Evolutionary conservation across 2,329 filamentous ascomycete genomes (phyloP), one percentile per base, ranked within the genome.

Genomic region (Epicoccum nigrum): DNA sequence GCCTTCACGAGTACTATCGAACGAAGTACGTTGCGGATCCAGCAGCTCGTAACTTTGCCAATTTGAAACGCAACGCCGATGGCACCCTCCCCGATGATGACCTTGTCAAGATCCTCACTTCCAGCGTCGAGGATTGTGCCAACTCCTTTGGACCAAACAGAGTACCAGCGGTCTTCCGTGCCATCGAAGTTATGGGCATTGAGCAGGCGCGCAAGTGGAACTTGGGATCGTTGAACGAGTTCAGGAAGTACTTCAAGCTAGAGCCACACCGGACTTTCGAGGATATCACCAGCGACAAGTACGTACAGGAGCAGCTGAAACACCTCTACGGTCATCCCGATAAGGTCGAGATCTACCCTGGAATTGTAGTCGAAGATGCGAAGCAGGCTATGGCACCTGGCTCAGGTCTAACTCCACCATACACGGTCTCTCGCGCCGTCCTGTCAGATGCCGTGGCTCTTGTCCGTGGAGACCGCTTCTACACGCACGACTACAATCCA

Each of bases 161-260:
- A 53, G 87, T 93, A 0, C 90, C 91, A 0, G 81, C 83, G 17
- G 82, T 87, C 23, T 83, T 95, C 79, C 84, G 86, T 58, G 84
- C 86, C 1, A 83, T 94, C 13, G 90, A 94, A 70, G 88, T 94
- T 28, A 78, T 94, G 6, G 90, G 89, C 34, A 94, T 95, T 50
- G 79, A 90, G 39, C 89, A 92, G 55, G 84, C 87, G 3, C 81
- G 90, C 37, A 81, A 82, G 47, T 95, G 90, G 90, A 87, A 91
- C 54, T 75, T 91, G 7, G 87, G 87, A 0, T 86, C 87, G 0
- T 77, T 95, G 54, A 95, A 95, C 66, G 90, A 94, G 76, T 95
- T 94, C 78, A 83, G 90, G 44, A 86, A 88, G 69, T 89, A 92
- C 75, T 92, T 93, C 62, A 85, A 86, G 1, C 77, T 96, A 5